phyloP scores from a whole-genome alignment of 2,329 filamentous ascomycete species.

The Fusarium floridanum region DNA sequence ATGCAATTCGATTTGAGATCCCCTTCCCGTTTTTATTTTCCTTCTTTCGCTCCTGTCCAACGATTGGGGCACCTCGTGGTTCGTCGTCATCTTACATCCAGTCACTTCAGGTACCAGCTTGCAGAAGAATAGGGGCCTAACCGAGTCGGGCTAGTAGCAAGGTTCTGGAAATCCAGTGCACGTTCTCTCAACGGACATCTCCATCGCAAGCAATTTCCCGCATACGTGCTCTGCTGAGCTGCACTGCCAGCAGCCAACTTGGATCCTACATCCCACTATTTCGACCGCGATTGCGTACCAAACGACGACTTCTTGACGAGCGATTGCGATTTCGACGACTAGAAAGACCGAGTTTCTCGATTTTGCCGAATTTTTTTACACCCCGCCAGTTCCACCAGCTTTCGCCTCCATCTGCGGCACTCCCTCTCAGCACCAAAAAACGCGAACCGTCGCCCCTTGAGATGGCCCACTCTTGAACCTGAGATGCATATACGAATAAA shows the following conservation, averaged over 20 bases:
- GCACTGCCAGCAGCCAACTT: constrained; percentile 38
- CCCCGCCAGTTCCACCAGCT: neutral
- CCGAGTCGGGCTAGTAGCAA: constrained; percentile 38
- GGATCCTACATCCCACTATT: constrained; percentile 37
- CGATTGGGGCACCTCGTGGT: neutral
- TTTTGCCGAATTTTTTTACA: constrained; percentile 9
- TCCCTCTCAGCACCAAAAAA: constrained; percentile 27
- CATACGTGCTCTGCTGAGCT: constrained; percentile 44
- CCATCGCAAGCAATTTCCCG: constrained; percentile 55
- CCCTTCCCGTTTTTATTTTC: neutral
- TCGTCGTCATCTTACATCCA: constrained; percentile 33
- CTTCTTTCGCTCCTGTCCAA: neutral
- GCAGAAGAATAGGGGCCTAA: constrained; percentile 35
- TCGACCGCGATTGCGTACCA: constrained; percentile 21
- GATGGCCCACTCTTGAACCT: constrained; percentile 45
- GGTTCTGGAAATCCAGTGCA: constrained; percentile 36
- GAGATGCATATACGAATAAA: constrained; percentile 47
- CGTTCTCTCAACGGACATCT: constrained; percentile 44
- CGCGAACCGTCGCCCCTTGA: constrained; percentile 42
- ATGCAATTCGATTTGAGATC: neutral
- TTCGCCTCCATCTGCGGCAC: constrained; percentile 7
- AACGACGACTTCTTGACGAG: constrained; percentile 15
- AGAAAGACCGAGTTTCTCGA: constrained; percentile 5
- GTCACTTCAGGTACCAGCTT: constrained; percentile 45
- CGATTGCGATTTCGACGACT: constrained; percentile 17